Evolutionary conservation across 208 protist genomes (phyloP), one percentile per base, ranked within the genome.

Genomic region (Wallacemonas sp.): DNA sequence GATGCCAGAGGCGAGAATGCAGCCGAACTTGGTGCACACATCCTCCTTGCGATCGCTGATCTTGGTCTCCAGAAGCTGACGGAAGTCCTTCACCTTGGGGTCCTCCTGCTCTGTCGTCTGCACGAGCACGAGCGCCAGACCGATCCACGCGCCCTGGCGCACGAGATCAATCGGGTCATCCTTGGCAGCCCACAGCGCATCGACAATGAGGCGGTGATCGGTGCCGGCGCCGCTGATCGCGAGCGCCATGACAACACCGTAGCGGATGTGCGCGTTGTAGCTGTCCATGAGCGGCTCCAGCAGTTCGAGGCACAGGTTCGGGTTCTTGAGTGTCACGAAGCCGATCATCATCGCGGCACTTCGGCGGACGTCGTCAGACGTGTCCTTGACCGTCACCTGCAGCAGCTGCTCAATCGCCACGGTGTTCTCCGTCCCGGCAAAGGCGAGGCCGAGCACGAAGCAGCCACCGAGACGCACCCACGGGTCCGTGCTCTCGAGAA

Each of bases 231-330:
- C 99, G 2, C 96, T 72, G 32, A 99, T 94, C 39, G 97, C 99
- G 5, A 99, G 83, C 27, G 98, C 98, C 70, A 99, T 83, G 9
- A 98, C 93, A 14, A 98, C 96, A 47, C 97, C 97, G 77, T 99
- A 99, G 55, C 99, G 90, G 16, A 99, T 98, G 76, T 99, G 98
- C 32, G 98, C 96, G 73, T 99, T 99, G 88, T 99, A 99, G 76
- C 84, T 97, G 71, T 99, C 98, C 23, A 94, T 76, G 19, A 95
- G 84, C 23, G 93, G 78, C 48, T 79, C 78, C 9, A 81, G 79
- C 30, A 97, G 73, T 38, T 95, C 87, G 3, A 97, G 61, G 74
- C 94, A 97, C 43, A 98, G 84, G 52, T 94, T 63, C 32, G 99
- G 98, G 57, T 97, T 81, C 58, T 92, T 97, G 65, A 97, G 96